A percentile compares a stretch with the other conserved stretches of the same genome.
Conservation (phyloP, 805 yeast genomes). For the Saccharomycopsis selenospora region DNA sequence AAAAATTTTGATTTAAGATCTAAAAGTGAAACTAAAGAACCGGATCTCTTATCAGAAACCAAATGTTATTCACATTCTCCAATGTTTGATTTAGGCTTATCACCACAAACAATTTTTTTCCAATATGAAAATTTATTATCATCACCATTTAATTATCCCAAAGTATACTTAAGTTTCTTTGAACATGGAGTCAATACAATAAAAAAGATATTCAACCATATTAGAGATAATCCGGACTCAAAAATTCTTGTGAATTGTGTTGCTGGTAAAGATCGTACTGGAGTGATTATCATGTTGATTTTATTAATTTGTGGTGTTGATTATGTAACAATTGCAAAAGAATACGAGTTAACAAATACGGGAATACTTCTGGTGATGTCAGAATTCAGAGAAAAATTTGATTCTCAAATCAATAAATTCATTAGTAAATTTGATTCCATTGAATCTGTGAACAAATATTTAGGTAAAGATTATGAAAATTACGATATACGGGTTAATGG, state of each 20-base stretch:
- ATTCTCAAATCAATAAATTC: constrained; percentile 29
- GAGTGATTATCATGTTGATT: constrained; percentile 62
- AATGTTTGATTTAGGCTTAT: constrained; percentile 36
- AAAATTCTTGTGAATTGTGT: constrained; percentile 61
- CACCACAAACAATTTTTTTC: constrained; percentile 57
- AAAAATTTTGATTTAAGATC: constrained; percentile 66
- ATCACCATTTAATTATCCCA: constrained; percentile 55
- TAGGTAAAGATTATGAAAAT: constrained; percentile 8
- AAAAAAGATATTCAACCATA: constrained; percentile 42
- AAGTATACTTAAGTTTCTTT: constrained; percentile 56
- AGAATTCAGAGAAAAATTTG: constrained; percentile 32
- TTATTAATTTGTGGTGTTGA: constrained; percentile 61
- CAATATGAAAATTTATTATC: constrained; percentile 48
- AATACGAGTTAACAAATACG: constrained; percentile 65
- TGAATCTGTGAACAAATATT: constrained; percentile 6
- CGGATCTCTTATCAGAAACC: constrained; percentile 20
- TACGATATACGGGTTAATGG: constrained; percentile 37
- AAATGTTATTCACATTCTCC: constrained; percentile 14
- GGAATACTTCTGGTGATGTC: constrained; percentile 51
- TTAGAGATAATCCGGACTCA: constrained; percentile 46
- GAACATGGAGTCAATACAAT: constrained; percentile 42
- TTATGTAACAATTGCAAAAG: constrained; percentile 56
- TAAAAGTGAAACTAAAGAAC: constrained; percentile 41
- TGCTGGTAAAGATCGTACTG: constrained; percentile 86
- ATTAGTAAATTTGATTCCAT: constrained; percentile 23